Percentiles rank a stretch among this genome's conserved stretches.
These are phyloP conservation scores for Sungouiella thailandica DNA, from an alignment of 805 yeast genomes.

Conservation along the genomic window DNA sequence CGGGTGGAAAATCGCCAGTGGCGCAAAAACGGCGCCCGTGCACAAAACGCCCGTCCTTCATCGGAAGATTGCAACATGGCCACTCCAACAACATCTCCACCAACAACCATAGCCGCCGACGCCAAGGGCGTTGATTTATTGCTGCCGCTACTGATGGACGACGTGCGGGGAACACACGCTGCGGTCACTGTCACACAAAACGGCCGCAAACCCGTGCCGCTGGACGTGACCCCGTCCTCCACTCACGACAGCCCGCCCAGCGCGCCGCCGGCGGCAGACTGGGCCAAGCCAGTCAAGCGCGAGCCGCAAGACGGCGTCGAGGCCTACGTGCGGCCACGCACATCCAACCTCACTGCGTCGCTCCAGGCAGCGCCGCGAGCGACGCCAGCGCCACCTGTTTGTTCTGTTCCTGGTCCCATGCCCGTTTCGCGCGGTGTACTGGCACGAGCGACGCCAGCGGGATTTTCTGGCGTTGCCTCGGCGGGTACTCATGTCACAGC, in stretches of 20 bases:
- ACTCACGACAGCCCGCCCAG: conserved; percentile 20
- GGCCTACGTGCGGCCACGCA: conserved; percentile 4
- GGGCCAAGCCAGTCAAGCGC: too few species aligned
- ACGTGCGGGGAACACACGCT: conserved; percentile 18
- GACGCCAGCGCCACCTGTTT: too few species aligned
- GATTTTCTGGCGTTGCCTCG: too few species aligned
- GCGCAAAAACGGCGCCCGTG: conserved; percentile 27
- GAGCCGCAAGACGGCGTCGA: neutral
- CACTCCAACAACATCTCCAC: conserved; percentile 1
- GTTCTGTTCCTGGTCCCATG: too few species aligned
- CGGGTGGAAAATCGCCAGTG: conserved; percentile 36
- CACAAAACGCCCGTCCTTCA: conserved; percentile 17
- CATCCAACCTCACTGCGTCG: neutral
- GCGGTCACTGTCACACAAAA: conserved; percentile 4
- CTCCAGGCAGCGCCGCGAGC: too few species aligned
- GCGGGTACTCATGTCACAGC: too few species aligned
- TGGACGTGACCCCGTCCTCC: conserved; percentile 26
- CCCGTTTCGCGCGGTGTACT: too few species aligned
- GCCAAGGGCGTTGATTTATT: conserved; percentile 31
- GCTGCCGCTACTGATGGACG: conserved; percentile 38
- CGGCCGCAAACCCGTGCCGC: conserved; percentile 2
- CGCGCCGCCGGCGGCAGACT: too few species aligned
- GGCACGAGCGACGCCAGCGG: too few species aligned
- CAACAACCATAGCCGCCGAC: conserved; percentile 6
- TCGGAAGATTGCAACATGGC: neutral